These are phyloP conservation scores for Prunus yedoensis DNA, from an alignment of 331 rosid species.

Conservation along the genomic window DNA sequence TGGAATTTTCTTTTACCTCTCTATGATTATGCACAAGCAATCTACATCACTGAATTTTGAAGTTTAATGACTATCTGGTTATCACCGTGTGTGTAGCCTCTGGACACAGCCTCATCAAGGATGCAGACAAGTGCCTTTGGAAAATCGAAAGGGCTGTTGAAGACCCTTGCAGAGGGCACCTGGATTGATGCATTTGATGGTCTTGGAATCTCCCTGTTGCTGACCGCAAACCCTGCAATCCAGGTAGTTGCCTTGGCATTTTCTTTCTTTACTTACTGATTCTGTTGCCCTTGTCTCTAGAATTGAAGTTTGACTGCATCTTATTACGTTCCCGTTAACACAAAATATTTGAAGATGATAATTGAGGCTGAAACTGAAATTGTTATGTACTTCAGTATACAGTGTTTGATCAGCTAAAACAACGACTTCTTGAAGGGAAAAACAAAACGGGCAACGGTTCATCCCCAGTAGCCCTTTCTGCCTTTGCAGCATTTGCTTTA, in stretches of 20 bases:
- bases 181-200: slow-evolving; percentile 97
- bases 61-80: slow-evolving; percentile 18
- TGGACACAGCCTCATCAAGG: slow-evolving; percentile 96
- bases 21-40: not conserved
- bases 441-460: slow-evolving; percentile 37
- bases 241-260: slow-evolving; percentile 48
- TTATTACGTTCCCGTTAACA: not conserved
- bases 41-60: not conserved
- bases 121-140: slow-evolving; percentile 98
- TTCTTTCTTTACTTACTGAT: not conserved
- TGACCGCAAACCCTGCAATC: slow-evolving; percentile 94
- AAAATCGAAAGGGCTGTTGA: slow-evolving; percentile 84
- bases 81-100: slow-evolving; percentile 46
- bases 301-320: not conserved
- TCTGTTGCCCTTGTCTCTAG: not conserved
- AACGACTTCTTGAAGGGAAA: slow-evolving; percentile 47
- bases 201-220: slow-evolving; percentile 83
- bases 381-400: slow-evolving; percentile 61
- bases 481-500: slow-evolving; percentile 67
- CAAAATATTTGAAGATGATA: slow-evolving; percentile 7
- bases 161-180: slow-evolving; percentile 80
- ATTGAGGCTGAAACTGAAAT: slow-evolving; percentile 28
- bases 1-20: not conserved
- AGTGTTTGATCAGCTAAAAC: slow-evolving; percentile 95
- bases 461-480: slow-evolving; percentile 75